Evolutionary conservation across 2,329 filamentous ascomycete genomes (phyloP), one percentile per base, ranked within the genome.

Genomic region (Macrophomina phaseolina): DNA sequence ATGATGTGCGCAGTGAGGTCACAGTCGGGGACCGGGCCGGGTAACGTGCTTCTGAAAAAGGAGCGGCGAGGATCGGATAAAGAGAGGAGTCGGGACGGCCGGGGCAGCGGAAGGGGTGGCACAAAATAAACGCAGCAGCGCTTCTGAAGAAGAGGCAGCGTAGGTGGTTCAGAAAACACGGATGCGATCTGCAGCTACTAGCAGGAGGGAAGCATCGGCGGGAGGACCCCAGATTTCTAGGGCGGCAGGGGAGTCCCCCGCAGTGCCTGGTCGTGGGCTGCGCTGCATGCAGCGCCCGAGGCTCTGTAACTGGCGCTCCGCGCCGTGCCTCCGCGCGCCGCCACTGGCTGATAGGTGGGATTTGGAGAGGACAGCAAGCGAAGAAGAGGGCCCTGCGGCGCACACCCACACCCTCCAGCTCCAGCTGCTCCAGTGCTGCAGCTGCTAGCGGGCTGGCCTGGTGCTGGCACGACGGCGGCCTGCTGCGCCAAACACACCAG

Each of bases 21-120:
- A 61, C 56, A 46, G 56, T 9, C 56, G 56, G 56, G 56, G 56
- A 34, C 40, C 56, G 55, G 55, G 55, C 56, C 56, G 56, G 56
- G 28, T 48, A 61, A 48, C 56, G 32, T 60, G 40, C 38, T 48
- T 7, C 56, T 46, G 23, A 11, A 48, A 61, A 45, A 61, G 56
- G 56, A 61, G 56, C 56, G 42, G 56, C 56, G 56, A 61, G 56
- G 56, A 46, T 48, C 56, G 56, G 56, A 23, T 61, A 61, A 61
- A 61, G 55, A 48, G 23, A 28, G 52, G 48, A 9, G 48, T 51
- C 48, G 48, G 48, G 28, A 12, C 18, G 48, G 18, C 34, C 11
- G 52, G 32, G 52, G 52, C 52, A 32, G 16, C 36, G 32, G 14
- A 28, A 34, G 40, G 55, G 55, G 55, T 30, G 36, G 36, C 34